Percentiles rank a stretch among this genome's conserved stretches.
Evolutionary conservation across 2,329 filamentous ascomycete genomes (phyloP).

Genomic region (Whalleya microplaca): DNA sequence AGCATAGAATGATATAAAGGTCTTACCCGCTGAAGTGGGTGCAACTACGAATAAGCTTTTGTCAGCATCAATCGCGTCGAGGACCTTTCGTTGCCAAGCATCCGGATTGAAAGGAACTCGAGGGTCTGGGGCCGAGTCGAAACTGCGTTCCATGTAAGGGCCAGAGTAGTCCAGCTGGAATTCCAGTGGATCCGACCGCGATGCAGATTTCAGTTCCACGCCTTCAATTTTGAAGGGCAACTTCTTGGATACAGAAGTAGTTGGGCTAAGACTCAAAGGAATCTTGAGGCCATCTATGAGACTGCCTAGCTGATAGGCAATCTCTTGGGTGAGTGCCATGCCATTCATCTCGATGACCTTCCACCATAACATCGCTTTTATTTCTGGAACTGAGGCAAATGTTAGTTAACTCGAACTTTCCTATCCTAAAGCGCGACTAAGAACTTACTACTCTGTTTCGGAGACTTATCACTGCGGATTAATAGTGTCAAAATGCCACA

Average conservation of each 20-base stretch:
- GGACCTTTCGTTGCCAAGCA: slow-evolving; percentile 74
- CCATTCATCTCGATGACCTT: slow-evolving; percentile 16
- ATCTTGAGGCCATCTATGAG: slow-evolving; percentile 17
- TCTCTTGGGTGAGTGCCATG: slow-evolving; percentile 18
- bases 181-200: slow-evolving; percentile 37
- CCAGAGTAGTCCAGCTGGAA: slow-evolving; percentile 73
- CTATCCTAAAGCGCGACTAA: too few species aligned
- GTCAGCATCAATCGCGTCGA: slow-evolving; percentile 72
- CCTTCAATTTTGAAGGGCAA: slow-evolving; percentile 1
- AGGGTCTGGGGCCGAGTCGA: slow-evolving; percentile 68
- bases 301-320: slow-evolving; percentile 6
- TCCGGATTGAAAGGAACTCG: slow-evolving; percentile 75
- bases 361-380: slow-evolving; percentile 25
- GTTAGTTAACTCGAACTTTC: neutral
- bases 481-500: slow-evolving; percentile 38
- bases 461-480: neutral
- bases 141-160: slow-evolving; percentile 75
- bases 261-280: neutral
- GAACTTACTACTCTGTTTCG: slow-evolving; percentile 19
- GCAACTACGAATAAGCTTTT: slow-evolving; percentile 76
- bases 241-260: neutral
- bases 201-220: neutral
- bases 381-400: slow-evolving; percentile 7
- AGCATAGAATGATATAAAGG: slow-evolving; percentile 83
- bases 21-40: slow-evolving; percentile 80